These are phyloP conservation scores for Glycine latifolia DNA, from an alignment of 306 rosid species.

Conservation along the genomic window DNA sequence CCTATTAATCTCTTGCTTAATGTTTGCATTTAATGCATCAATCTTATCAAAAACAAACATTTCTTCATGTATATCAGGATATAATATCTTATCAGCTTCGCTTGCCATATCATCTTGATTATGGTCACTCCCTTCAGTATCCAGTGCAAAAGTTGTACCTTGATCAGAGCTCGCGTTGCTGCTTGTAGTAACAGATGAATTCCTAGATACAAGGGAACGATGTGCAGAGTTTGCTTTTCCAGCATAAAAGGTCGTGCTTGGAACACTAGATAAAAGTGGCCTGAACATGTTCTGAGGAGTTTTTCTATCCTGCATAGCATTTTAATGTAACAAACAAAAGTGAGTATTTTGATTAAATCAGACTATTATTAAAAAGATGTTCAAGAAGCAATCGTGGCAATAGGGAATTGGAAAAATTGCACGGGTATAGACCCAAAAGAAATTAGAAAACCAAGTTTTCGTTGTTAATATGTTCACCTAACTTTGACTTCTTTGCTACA, in stretches of 20 bases:
- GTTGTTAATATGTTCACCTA: not conserved
- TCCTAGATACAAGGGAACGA: slow-evolving; percentile 77
- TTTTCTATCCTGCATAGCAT: slow-evolving; percentile 76
- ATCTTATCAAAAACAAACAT: slow-evolving; percentile 75
- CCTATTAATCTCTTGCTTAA: slow-evolving; percentile 46
- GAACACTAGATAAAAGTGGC: slow-evolving; percentile 91
- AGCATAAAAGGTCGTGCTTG: slow-evolving; percentile 75
- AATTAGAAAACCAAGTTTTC: not conserved
- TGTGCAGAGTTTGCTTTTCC: slow-evolving; percentile 72
- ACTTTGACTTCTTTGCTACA: not conserved
- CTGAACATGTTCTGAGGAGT: slow-evolving; percentile 87
- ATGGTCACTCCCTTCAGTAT: slow-evolving; percentile 71
- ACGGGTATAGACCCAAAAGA: not conserved
- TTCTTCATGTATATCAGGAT: slow-evolving; percentile 70
- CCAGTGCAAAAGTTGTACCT: slow-evolving; percentile 62
- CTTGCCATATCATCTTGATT: slow-evolving; percentile 70
- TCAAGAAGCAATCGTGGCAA: slow-evolving; percentile 3
- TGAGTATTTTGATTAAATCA: slow-evolving; percentile 17
- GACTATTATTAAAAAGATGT: not conserved
- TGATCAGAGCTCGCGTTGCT: slow-evolving; percentile 86
- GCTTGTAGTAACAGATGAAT: slow-evolving; percentile 84
- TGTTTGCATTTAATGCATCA: slow-evolving; percentile 59
- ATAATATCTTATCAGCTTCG: slow-evolving; percentile 64
- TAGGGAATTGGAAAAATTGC: not conserved
- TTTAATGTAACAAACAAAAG: slow-evolving; percentile 20